phyloP scores from a whole-genome alignment of 768 basidiomycete genomes.

The Sistotremastrum suecicum region DNA sequence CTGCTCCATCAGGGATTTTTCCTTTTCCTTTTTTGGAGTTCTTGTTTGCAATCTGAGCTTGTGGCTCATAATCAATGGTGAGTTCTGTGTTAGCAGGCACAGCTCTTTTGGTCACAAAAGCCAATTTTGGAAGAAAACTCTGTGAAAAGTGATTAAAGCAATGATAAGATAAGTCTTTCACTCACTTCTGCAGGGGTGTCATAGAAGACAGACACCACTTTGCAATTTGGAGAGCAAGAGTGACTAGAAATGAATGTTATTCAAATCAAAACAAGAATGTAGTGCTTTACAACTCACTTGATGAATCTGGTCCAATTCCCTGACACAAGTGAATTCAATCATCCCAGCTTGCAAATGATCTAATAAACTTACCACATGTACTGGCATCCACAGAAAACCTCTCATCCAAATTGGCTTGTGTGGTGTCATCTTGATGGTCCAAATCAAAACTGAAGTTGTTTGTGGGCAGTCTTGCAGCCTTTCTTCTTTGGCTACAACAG shows the following conservation, averaged over 20 bases:
- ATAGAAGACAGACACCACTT: conserved; percentile 43
- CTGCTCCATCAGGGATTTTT: conserved; percentile 17
- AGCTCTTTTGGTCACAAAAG: conserved; percentile 34
- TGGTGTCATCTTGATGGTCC: conserved; percentile 36
- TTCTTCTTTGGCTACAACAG: conserved; percentile 25
- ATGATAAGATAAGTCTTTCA: not conserved
- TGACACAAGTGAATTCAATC: conserved; percentile 13
- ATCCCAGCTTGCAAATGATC: not conserved
- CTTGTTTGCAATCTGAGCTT: conserved; percentile 12
- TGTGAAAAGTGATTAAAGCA: conserved; percentile 10
- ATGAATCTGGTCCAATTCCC: conserved; percentile 71
- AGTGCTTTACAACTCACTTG: conserved; percentile 31
- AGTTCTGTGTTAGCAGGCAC: conserved; percentile 42
- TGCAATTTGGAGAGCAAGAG: conserved; percentile 48
- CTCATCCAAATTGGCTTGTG: conserved; percentile 17
- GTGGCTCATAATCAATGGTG: conserved; percentile 52
- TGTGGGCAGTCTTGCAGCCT: conserved; percentile 23
- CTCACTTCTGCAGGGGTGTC: conserved; percentile 44
- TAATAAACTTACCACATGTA: conserved; percentile 26
- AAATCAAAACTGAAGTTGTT: conserved; percentile 47
- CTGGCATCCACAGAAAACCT: conserved; percentile 44
- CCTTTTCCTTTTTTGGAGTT: conserved; percentile 4
- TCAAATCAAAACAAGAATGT: not conserved
- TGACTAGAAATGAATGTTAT: conserved; percentile 30
- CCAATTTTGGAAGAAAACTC: conserved; percentile 49